A percentile compares a stretch with the other conserved stretches of the same genome.
Conservation (phyloP, 495 filamentous ascomycete species). For the Venustampulla echinocandica region DNA sequence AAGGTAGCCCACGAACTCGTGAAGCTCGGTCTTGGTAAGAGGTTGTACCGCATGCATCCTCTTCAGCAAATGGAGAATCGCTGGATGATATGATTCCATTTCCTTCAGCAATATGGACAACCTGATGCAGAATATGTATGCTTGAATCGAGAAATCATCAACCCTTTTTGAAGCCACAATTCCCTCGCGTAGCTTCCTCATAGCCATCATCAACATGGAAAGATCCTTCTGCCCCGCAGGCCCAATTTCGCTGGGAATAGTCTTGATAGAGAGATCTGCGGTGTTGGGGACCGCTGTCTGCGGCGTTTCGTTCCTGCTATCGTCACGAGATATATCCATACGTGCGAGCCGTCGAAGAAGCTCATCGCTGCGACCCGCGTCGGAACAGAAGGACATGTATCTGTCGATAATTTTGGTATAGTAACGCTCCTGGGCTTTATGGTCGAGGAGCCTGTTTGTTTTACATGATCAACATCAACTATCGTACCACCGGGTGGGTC, state of each 20-base stretch:
- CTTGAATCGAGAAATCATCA: slow-evolving; percentile 61
- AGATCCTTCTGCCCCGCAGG: slow-evolving; percentile 27
- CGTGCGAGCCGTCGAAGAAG: slow-evolving; percentile 67
- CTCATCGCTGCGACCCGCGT: slow-evolving; percentile 52
- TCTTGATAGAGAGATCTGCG: background rate
- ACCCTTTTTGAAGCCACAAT: slow-evolving; percentile 62
- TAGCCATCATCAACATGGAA: slow-evolving; percentile 50
- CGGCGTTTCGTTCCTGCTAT: slow-evolving; percentile 1
- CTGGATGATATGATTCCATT: slow-evolving; percentile 82
- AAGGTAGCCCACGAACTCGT: slow-evolving; percentile 70
- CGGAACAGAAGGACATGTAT: slow-evolving; percentile 79
- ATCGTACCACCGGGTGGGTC: no score
- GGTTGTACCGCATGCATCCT: slow-evolving; percentile 55
- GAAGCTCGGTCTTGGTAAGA: slow-evolving; percentile 57
- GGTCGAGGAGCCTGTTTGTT: slow-evolving; percentile 56
- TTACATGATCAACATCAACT: slow-evolving; percentile 10
- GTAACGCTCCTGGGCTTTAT: slow-evolving; percentile 70
- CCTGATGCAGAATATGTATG: slow-evolving; percentile 73
- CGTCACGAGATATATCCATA: slow-evolving; percentile 35
- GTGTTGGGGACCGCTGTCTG: slow-evolving; percentile 2
- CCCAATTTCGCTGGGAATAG: slow-evolving; percentile 10
- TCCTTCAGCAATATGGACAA: slow-evolving; percentile 69
- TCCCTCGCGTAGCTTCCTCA: slow-evolving; percentile 87
- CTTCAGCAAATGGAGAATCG: slow-evolving; percentile 68
- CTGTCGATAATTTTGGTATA: slow-evolving; percentile 76